Percentiles rank a stretch among this genome's conserved stretches.
phyloP scores from a whole-genome alignment of 345 rosid genomes.

The thale cress (Arabidopsis thaliana) region DNA sequence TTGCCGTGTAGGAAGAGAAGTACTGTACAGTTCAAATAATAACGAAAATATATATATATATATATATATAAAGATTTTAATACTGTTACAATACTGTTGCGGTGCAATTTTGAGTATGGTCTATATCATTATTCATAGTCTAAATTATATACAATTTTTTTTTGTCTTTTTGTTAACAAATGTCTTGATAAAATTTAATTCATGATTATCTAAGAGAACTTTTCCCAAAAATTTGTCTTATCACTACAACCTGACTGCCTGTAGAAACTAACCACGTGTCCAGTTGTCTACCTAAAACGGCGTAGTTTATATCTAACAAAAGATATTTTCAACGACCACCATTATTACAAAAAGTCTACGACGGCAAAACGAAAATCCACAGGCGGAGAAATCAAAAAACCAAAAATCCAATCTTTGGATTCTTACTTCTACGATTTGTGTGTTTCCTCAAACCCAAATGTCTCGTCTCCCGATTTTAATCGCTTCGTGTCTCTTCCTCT shows the following conservation, averaged over 20 bases:
- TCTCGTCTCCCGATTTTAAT: constrained; percentile 20
- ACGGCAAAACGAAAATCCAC: background rate
- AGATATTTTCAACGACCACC: constrained; percentile 31
- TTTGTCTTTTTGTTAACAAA: constrained; percentile 1
- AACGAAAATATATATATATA: too few species aligned
- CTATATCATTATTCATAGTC: too few species aligned
- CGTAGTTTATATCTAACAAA: background rate
- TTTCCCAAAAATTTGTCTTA: constrained; percentile 12
- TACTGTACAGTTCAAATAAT: too few species aligned
- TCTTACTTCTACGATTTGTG: background rate
- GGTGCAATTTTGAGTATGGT: too few species aligned
- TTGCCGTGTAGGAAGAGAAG: too few species aligned
- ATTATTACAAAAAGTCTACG: constrained; percentile 6
- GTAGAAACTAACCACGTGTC: constrained; percentile 6
- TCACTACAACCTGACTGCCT: constrained; percentile 11
- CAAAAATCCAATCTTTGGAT: constrained; percentile 3
- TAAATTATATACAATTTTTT: background rate
- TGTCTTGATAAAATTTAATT: background rate
- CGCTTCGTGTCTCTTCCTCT: constrained; percentile 40
- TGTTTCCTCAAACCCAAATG: constrained; percentile 16
- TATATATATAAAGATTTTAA: too few species aligned
- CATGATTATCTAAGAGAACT: background rate
- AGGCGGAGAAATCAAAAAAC: constrained; percentile 15
- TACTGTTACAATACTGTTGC: too few species aligned
- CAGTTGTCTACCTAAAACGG: constrained; percentile 11